Conservation (phyloP, 1,284 basidiomycete genomes). For the Apiotrichum mycotoxinovorans region DNA sequence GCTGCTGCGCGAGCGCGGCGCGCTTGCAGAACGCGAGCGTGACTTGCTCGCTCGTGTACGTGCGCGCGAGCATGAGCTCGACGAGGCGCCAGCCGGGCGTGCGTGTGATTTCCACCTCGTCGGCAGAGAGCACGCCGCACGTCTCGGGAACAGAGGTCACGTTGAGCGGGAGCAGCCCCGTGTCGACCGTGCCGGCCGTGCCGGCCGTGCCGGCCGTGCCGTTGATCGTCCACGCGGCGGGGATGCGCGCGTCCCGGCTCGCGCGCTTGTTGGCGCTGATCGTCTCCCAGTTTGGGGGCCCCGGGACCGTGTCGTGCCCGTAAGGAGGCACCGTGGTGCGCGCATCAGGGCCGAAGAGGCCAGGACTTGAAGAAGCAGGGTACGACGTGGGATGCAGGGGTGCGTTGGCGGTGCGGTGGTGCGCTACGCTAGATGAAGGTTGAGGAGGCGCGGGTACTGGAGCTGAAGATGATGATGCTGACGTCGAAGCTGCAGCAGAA, state of each 20-base stretch:
- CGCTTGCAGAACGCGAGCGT: constrained; percentile 65
- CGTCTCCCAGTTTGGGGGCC: constrained; percentile 52
- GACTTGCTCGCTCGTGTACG: constrained; percentile 5
- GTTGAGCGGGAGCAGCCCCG: constrained; percentile 41
- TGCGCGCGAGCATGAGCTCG: neutral
- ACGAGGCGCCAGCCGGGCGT: constrained; percentile 7
- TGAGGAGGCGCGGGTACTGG: too few species aligned
- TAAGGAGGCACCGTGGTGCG: too few species aligned
- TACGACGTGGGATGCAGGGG: too few species aligned
- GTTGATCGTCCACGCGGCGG: constrained; percentile 56
- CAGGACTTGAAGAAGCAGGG: too few species aligned
- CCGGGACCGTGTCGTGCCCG: neutral
- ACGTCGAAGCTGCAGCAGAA: too few species aligned
- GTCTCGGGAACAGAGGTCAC: constrained; percentile 57
- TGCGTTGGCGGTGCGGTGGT: too few species aligned
- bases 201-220: neutral
- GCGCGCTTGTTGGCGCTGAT: constrained; percentile 55
- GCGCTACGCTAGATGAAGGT: too few species aligned
- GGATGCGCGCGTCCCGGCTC: constrained; percentile 56
- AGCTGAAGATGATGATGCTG: too few species aligned
- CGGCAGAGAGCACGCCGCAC: constrained; percentile 58
- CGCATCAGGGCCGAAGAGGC: too few species aligned
- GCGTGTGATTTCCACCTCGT: constrained; percentile 58
- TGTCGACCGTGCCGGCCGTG: neutral
- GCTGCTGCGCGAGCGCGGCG: constrained; percentile 72